A percentile compares a stretch with the other conserved stretches of the same genome.
These are phyloP conservation scores for Teratosphaeria epicoccoides DNA, from an alignment of 2,329 filamentous ascomycete species.

Conservation along the genomic window DNA sequence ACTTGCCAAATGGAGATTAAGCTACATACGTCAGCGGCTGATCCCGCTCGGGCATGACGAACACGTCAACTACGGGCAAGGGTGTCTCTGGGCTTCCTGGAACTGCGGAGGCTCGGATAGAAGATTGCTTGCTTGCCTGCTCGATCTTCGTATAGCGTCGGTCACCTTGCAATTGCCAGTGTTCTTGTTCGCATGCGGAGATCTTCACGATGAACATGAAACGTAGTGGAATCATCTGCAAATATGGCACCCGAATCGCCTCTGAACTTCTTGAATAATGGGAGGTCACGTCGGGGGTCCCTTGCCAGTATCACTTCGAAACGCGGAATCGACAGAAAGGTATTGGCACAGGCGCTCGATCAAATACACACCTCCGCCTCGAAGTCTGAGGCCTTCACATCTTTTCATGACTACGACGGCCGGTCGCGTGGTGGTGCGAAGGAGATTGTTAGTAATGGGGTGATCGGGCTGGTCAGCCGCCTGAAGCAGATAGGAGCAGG, in stretches of 20 bases:
- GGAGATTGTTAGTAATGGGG: slow-evolving; percentile 29
- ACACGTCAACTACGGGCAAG: background rate
- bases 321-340: slow-evolving; percentile 53
- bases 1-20: background rate
- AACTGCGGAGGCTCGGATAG: background rate
- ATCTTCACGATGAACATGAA: slow-evolving; percentile 9
- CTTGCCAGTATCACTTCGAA: slow-evolving; percentile 29
- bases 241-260: slow-evolving; percentile 18
- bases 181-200: background rate
- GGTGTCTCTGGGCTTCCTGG: background rate
- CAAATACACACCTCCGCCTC: slow-evolving; percentile 85
- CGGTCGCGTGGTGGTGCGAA: slow-evolving; percentile 37
- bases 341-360: slow-evolving; percentile 66
- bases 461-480: slow-evolving; percentile 81
- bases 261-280: slow-evolving; percentile 22
- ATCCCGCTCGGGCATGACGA: background rate
- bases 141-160: background rate
- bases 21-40: background rate
- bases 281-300: slow-evolving; percentile 28
- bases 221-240: background rate
- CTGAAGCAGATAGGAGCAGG: slow-evolving; percentile 42
- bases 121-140: background rate
- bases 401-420: slow-evolving; percentile 89
- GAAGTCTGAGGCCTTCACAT: slow-evolving; percentile 72
- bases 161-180: background rate